Evolutionary conservation across 2,329 filamentous ascomycete genomes (phyloP).

Genomic region (Ploettnerulaceae sp.): DNA sequence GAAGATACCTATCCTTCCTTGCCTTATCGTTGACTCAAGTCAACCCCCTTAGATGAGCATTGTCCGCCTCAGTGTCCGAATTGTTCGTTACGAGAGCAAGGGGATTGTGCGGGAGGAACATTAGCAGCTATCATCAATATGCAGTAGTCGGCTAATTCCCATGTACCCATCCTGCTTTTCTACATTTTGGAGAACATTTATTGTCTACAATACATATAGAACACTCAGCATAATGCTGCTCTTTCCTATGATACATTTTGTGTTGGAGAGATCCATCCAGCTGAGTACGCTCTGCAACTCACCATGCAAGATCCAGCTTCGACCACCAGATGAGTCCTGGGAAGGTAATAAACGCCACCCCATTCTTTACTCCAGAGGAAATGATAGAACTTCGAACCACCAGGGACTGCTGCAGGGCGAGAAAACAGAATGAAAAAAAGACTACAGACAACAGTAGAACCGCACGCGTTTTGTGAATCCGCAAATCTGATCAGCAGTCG

Average conservation of each 20-base stretch:
- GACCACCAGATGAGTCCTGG: background rate
- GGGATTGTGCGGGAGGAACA: too few relatives aligned
- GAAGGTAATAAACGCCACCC: background rate
- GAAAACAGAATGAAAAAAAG: background rate
- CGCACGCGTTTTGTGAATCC: background rate
- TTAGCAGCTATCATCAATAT: too few relatives aligned
- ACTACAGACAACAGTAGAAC: background rate
- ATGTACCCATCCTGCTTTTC: too few relatives aligned
- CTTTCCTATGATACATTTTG: slow-evolving; percentile 2
- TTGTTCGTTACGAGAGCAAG: too few relatives aligned
- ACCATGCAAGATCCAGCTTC: too few relatives aligned
- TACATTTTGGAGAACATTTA: background rate
- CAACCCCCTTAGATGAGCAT: too few relatives aligned
- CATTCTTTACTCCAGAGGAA: background rate
- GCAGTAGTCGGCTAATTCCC: too few relatives aligned
- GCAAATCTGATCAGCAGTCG: background rate
- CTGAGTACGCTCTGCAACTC: too few relatives aligned
- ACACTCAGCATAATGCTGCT: background rate
- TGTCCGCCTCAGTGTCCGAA: too few relatives aligned
- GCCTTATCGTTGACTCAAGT: too few relatives aligned
- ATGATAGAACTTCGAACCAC: too few relatives aligned
- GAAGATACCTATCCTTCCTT: too few relatives aligned
- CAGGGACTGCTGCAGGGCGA: background rate
- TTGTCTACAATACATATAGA: slow-evolving; percentile 1
- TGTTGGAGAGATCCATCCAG: background rate